Evolutionary conservation across 805 yeast species (phyloP).

Genomic region (Kodamaea kaohsiungensis): DNA sequence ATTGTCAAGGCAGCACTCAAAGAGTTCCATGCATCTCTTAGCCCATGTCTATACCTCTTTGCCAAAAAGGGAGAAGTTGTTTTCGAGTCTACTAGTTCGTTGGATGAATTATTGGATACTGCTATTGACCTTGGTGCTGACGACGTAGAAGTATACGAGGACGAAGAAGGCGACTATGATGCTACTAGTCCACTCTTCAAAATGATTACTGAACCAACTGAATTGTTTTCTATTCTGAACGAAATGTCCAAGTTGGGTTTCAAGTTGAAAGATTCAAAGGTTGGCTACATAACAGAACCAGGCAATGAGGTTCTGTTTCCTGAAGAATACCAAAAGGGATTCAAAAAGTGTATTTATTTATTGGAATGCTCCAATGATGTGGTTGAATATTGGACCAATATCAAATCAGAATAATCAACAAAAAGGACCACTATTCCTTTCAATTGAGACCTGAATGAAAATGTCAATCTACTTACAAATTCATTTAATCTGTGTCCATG

Average conservation of each 20-base stretch:
- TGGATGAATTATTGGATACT: slow-evolving; percentile 73
- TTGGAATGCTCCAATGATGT: slow-evolving; percentile 86
- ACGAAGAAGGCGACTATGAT: slow-evolving; percentile 42
- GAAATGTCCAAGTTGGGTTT: slow-evolving; percentile 53
- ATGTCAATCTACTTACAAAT: background rate
- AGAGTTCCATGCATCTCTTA: slow-evolving; percentile 65
- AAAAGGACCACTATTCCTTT: background rate
- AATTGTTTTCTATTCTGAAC: slow-evolving; percentile 61
- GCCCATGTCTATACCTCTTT: slow-evolving; percentile 80
- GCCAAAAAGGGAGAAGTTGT: slow-evolving; percentile 74
- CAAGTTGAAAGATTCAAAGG: slow-evolving; percentile 68
- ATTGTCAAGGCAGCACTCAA: slow-evolving; percentile 73
- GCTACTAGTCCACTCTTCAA: slow-evolving; percentile 33
- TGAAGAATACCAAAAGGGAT: slow-evolving; percentile 51
- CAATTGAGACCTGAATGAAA: background rate
- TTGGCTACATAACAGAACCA: slow-evolving; percentile 62
- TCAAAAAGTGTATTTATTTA: slow-evolving; percentile 56
- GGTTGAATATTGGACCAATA: slow-evolving; percentile 73
- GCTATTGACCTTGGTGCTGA: slow-evolving; percentile 79
- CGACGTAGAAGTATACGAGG: slow-evolving; percentile 62
- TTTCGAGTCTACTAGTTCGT: slow-evolving; percentile 43
- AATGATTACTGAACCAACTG: slow-evolving; percentile 63
- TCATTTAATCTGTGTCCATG: background rate
- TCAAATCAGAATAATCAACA: slow-evolving; percentile 23
- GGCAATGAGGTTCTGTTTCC: slow-evolving; percentile 59